These are phyloP conservation scores for Saccharata proteae DNA, from an alignment of 2,329 filamentous ascomycete genomes.

Conservation along the genomic window DNA sequence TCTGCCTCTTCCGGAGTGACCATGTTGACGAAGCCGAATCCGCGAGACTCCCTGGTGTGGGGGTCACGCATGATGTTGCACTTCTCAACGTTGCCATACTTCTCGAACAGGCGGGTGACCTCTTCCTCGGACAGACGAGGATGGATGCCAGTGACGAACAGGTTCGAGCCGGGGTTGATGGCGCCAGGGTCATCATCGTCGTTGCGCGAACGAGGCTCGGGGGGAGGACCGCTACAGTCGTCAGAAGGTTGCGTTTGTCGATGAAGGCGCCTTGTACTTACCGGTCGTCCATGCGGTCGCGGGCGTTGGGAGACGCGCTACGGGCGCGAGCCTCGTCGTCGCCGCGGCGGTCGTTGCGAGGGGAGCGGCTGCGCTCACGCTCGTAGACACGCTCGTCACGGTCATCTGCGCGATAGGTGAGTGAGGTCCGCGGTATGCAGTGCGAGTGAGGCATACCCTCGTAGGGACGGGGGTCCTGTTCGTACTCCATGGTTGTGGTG, in stretches of 20 bases:
- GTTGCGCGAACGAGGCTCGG: constrained; percentile 34
- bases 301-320: constrained; percentile 52
- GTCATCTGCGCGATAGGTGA: constrained; percentile 33
- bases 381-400: constrained; percentile 49
- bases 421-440: constrained; percentile 8
- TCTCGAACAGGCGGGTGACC: constrained; percentile 91
- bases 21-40: constrained; percentile 99
- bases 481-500: constrained; percentile 47
- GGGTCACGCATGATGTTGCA: constrained; percentile 99
- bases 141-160: constrained; percentile 97
- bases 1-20: constrained; percentile 88
- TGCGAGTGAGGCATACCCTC: constrained; percentile 41
- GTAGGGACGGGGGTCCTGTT: constrained; percentile 52
- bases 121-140: constrained; percentile 82
- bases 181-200: constrained; percentile 61
- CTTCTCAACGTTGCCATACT: constrained; percentile 97
- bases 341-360: constrained; percentile 38
- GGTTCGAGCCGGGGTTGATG: constrained; percentile 88
- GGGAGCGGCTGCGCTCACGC: constrained; percentile 55
- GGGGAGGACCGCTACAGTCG: constrained; percentile 35
- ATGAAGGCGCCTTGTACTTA: constrained; percentile 12
- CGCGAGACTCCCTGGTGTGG: constrained; percentile 95
- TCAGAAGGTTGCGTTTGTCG: no score
- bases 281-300: constrained; percentile 27
- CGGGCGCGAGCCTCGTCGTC: constrained; percentile 47